Evolutionary conservation across 192 early-diverging fungal species (phyloP).

Genomic region (Coemansia sp.): DNA sequence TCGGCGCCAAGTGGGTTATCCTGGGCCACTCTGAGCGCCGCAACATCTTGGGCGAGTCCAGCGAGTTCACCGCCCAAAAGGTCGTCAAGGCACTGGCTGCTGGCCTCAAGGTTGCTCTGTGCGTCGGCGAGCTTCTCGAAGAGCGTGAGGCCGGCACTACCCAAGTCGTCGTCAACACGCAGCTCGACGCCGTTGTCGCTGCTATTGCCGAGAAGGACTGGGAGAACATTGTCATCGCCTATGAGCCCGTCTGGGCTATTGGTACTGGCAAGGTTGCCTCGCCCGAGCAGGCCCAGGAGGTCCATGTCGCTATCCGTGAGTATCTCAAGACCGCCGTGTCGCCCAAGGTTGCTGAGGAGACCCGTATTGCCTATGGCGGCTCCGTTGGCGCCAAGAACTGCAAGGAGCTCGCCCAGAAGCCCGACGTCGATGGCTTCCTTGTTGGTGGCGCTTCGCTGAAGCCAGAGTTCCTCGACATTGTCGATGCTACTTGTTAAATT

Average conservation of each 20-base stretch:
- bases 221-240: constrained; percentile 94
- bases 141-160: constrained; percentile 91
- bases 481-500: constrained; percentile 43
- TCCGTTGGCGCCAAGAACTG: constrained; percentile 90
- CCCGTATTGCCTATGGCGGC: constrained; percentile 95
- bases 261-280: constrained; percentile 98
- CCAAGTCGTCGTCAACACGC: constrained; percentile 80
- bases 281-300: constrained; percentile 94
- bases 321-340: constrained; percentile 87
- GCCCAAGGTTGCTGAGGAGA: constrained; percentile 76
- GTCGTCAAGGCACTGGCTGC: constrained; percentile 78
- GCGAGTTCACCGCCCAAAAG: constrained; percentile 90
- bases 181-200: constrained; percentile 81
- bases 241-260: constrained; percentile 99
- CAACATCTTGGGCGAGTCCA: constrained; percentile 83
- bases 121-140: constrained; percentile 93
- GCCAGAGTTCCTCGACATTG: constrained; percentile 77
- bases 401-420: constrained; percentile 72
- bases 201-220: constrained; percentile 72
- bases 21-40: constrained; percentile 99
- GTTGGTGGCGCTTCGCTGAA: constrained; percentile 98
- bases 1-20: constrained; percentile 93
- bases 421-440: constrained; percentile 98
- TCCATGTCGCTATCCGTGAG: constrained; percentile 80
- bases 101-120: constrained; percentile 92